phyloP scores from a whole-genome alignment of 2,329 filamentous ascomycete species.

The Fusarium oxysporum region DNA sequence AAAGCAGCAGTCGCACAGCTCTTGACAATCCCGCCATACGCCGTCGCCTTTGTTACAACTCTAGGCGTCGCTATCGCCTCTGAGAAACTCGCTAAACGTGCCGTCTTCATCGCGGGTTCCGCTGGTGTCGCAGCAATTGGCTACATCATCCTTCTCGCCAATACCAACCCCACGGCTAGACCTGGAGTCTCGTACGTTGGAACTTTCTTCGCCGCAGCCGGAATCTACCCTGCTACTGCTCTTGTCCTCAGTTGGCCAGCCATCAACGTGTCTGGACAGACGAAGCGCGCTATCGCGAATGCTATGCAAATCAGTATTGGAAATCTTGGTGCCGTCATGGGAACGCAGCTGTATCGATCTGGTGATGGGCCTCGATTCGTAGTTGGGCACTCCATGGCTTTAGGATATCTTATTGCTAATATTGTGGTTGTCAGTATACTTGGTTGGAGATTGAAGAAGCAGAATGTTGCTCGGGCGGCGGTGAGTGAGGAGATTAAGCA shows the following conservation, averaged over 20 bases:
- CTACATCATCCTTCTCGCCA: conserved; percentile 70
- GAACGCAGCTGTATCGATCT: conserved; percentile 74
- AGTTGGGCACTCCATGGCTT: conserved; percentile 73
- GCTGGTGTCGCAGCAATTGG: conserved; percentile 69
- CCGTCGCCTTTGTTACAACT: conserved; percentile 70
- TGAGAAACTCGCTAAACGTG: conserved; percentile 67
- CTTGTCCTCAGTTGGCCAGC: conserved; percentile 76
- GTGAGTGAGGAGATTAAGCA: conserved; percentile 59
- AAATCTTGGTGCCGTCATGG: conserved; percentile 75
- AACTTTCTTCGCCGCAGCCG: conserved; percentile 72
- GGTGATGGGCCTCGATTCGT: conserved; percentile 71
- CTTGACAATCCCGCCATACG: conserved; percentile 73
- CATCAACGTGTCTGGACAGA: conserved; percentile 78
- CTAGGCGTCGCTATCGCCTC: conserved; percentile 69
- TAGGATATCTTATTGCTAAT: conserved; percentile 72
- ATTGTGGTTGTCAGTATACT: conserved; percentile 63
- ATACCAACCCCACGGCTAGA: conserved; percentile 56
- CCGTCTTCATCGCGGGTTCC: conserved; percentile 72
- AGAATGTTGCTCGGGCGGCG: conserved; percentile 66
- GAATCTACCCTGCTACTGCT: conserved; percentile 74
- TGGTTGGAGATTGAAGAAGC: conserved; percentile 65
- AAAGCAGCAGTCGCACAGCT: conserved; percentile 65
- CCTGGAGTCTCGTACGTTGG: conserved; percentile 70
- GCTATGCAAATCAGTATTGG: conserved; percentile 80
- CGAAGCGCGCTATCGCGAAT: conserved; percentile 75